These are phyloP conservation scores for Plasmodium gaboni DNA, from an alignment of 169 alveolate genomes.

Conservation along the genomic window DNA sequence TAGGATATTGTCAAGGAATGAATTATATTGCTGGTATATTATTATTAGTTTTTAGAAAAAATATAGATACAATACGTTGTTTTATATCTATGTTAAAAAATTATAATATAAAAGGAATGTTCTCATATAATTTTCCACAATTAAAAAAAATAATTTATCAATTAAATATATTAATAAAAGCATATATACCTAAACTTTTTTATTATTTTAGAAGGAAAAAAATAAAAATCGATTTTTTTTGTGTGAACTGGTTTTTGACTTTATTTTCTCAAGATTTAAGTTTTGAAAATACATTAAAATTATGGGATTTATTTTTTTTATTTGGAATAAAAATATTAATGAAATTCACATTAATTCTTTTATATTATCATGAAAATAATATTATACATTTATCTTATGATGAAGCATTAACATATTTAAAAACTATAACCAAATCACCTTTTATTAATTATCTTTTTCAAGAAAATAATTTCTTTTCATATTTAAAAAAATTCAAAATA, in stretches of 20 bases:
- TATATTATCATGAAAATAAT: slow-evolving; percentile 23
- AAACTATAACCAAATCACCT: slow-evolving; percentile 23
- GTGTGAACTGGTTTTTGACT: slow-evolving; percentile 62
- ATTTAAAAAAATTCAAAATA: slow-evolving; percentile 27
- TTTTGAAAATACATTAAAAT: slow-evolving; percentile 43
- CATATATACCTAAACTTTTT: slow-evolving; percentile 27
- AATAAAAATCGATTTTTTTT: slow-evolving; percentile 57
- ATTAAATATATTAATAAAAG: slow-evolving; percentile 36
- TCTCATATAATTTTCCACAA: slow-evolving; percentile 28
- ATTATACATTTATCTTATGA: slow-evolving; percentile 34
- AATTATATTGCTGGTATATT: slow-evolving; percentile 58
- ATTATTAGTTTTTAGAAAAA: slow-evolving; percentile 46
- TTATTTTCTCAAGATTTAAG: slow-evolving; percentile 53
- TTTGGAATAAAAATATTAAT: slow-evolving; percentile 59
- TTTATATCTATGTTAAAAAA: slow-evolving; percentile 37
- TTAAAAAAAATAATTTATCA: slow-evolving; percentile 54
- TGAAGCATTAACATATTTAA: slow-evolving; percentile 47
- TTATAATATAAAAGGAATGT: slow-evolving; percentile 58
- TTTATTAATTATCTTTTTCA: slow-evolving; percentile 46
- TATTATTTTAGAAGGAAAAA: slow-evolving; percentile 35
- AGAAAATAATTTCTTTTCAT: slow-evolving; percentile 25
- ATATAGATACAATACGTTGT: slow-evolving; percentile 40
- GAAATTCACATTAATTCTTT: slow-evolving; percentile 22
- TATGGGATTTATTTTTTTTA: slow-evolving; percentile 60
- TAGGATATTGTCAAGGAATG: slow-evolving; percentile 74